Conservation (phyloP, 2,329 filamentous ascomycete genomes). For the Aspergillus sp. region DNA sequence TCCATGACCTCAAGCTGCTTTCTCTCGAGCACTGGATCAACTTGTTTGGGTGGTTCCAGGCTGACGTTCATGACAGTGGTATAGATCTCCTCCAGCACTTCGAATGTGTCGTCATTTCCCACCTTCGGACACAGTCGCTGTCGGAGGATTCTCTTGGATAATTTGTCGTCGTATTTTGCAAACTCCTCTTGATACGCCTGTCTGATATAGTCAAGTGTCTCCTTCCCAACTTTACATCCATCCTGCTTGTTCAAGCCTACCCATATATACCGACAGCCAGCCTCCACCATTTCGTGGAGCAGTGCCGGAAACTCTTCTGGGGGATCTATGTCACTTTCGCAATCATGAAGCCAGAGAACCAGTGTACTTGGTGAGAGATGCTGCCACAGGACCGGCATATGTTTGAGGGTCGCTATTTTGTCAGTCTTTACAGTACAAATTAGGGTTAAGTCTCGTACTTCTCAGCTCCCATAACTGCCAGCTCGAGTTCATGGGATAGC, state of each 20-base stretch:
- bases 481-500: neutral
- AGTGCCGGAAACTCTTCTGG: neutral
- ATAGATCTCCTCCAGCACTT: neutral
- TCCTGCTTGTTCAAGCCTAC: constrained; percentile 1
- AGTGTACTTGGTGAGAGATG: neutral
- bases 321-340: neutral
- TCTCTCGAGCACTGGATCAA: no score
- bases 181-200: neutral
- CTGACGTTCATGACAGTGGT: neutral
- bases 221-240: neutral
- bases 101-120: neutral
- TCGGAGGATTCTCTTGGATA: neutral
- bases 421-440: neutral
- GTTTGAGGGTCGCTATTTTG: neutral
- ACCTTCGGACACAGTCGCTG: neutral
- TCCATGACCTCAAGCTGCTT: neutral
- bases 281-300: neutral
- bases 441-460: neutral
- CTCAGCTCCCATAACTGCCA: neutral
- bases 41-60: no score
- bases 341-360: constrained; percentile 2
- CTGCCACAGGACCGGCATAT: neutral
- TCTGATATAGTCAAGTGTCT: neutral
- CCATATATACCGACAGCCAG: neutral
- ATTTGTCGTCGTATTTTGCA: neutral